Conservation (phyloP, 805 yeast species). For the Yarrowia sp. region DNA sequence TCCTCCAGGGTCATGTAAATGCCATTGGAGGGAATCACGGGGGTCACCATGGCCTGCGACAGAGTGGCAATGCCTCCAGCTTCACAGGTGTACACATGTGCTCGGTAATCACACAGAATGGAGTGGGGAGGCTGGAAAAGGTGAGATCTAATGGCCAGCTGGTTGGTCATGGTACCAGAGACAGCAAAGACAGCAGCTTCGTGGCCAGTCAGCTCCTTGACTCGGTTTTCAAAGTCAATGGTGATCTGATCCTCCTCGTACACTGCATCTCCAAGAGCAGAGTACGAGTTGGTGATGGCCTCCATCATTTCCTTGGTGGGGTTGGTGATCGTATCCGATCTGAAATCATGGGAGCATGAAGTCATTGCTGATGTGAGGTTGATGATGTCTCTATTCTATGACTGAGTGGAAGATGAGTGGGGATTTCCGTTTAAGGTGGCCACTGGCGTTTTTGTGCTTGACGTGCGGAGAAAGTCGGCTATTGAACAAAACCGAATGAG, state of each 20-base stretch:
- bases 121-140: constrained; percentile 83
- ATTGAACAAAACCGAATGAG: not conserved
- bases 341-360: constrained; percentile 40
- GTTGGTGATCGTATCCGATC: constrained; percentile 85
- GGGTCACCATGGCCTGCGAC: constrained; percentile 89
- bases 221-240: constrained; percentile 63
- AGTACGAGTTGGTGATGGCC: constrained; percentile 57
- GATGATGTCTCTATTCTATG: not conserved
- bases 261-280: constrained; percentile 81
- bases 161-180: constrained; percentile 91
- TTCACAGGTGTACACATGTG: constrained; percentile 83
- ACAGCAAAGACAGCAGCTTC: constrained; percentile 83
- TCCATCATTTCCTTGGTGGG: constrained; percentile 78
- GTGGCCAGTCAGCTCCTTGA: constrained; percentile 76
- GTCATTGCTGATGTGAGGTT: not conserved
- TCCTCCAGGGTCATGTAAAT: constrained; percentile 81
- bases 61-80: constrained; percentile 91
- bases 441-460: not conserved
- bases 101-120: constrained; percentile 83
- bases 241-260: constrained; percentile 83
- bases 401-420: no score
- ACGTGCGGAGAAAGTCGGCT: not conserved
- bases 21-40: constrained; percentile 81
- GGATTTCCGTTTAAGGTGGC: not conserved
- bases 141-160: constrained; percentile 79